phyloP scores from a whole-genome alignment of 2,329 filamentous ascomycete genomes.

The Colletotrichum sp. region DNA sequence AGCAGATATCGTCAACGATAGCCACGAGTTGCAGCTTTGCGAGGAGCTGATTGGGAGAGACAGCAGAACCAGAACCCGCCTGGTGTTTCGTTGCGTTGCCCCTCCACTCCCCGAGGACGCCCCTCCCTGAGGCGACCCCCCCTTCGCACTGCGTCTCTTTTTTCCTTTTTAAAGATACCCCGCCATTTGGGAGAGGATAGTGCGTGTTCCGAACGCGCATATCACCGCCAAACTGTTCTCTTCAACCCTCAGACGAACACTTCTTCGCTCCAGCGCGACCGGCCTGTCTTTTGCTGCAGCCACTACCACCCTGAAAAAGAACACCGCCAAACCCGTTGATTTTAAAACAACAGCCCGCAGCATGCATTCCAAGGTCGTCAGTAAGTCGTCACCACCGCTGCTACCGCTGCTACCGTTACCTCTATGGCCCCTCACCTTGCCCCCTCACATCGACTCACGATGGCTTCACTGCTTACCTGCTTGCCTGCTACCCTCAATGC shows the following conservation, averaged over 20 bases:
- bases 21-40: neutral
- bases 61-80: neutral
- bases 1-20: slow-evolving; percentile 1
- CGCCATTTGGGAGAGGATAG: slow-evolving; percentile 16
- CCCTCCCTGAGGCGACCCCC: neutral
- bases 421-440: neutral
- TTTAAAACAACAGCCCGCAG: slow-evolving; percentile 54
- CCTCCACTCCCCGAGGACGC: neutral
- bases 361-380: slow-evolving; percentile 94
- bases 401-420: slow-evolving; percentile 10
- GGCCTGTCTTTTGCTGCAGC: slow-evolving; percentile 76
- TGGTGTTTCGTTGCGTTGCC: neutral
- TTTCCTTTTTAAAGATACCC: slow-evolving; percentile 19
- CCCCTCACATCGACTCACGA: neutral
- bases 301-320: slow-evolving; percentile 64
- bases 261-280: slow-evolving; percentile 72
- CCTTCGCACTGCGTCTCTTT: slow-evolving; percentile 2
- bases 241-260: slow-evolving; percentile 75
- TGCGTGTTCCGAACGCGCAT: slow-evolving; percentile 23
- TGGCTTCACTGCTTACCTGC: neutral
- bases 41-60: slow-evolving; percentile 6
- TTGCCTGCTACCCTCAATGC: neutral
- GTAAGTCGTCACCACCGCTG: slow-evolving; percentile 54
- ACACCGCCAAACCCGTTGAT: slow-evolving; percentile 39
- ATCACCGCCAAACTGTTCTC: slow-evolving; percentile 82